Evolutionary conservation across 1,284 basidiomycete genomes (phyloP), one percentile per base, ranked within the genome.

Genomic region (Cutaneotrichosporon daszewskae): DNA sequence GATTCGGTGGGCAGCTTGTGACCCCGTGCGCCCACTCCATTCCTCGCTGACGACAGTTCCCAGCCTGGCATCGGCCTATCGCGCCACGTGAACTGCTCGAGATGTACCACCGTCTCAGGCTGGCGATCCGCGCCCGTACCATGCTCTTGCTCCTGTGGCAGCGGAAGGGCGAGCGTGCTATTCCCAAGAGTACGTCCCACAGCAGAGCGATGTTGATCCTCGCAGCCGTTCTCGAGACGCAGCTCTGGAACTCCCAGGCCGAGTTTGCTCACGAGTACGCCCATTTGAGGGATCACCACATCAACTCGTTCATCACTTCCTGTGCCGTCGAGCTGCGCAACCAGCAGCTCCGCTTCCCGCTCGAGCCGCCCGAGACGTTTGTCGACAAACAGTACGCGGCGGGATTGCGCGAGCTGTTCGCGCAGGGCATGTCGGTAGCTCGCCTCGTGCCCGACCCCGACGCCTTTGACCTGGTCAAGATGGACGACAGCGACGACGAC

Each of bases 81-180:
- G 20, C n/a, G n/a, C n/a, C n/a, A 18, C 33, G 8, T 10, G 33
- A 28, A 20, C 26, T 38, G 26, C 11, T 19, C 12, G 37, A 24
- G n/a, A 38, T 13, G 18, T 27, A 26, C 37, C 37, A 38, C 19
- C 37, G 37, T 14, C 25, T 29, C n/a, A 17, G 18, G n/a, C n/a
- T 24, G 18, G 26, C 19, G 13, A 16, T 38, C 25, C 7, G 16
- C 11, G n/a, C 18, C 11, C 37, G 37, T 14, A 27, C 26, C 8
- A n/a, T 11, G 4, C 12, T 26, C 25, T 17, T 37, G 24, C 16
- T 12, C 16, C 36, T 16, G 22, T 24, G 14, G 33, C 33, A 17
- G 5, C n/a, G 20, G 24, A 25, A 23, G 36, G 11, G 9, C 13
- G 27, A 12, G 14, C 23, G 16, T 24, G 16, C 10, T 18, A 6